A percentile compares a stretch with the other conserved stretches of the same genome.
These are phyloP conservation scores for Fagopyrum tataricum DNA, from an alignment of 148 eudicot species.

Conservation along the genomic window DNA sequence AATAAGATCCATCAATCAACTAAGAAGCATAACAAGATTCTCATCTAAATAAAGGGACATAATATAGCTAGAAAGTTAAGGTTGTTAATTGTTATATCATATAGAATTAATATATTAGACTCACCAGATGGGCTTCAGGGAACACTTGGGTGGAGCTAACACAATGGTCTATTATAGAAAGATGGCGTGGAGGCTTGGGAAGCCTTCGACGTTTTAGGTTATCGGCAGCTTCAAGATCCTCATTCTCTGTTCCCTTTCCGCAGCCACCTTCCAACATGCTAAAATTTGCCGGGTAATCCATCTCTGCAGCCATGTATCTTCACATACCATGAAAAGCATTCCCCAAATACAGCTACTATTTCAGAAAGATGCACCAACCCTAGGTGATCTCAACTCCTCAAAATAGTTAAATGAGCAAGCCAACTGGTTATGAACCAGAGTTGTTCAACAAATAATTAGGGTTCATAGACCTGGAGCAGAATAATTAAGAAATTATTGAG, in stretches of 20 bases:
- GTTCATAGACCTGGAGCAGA: conserved; percentile 8
- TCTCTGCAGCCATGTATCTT: conserved; percentile 19
- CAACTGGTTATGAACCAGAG: not conserved
- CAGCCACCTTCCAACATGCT: conserved; percentile 22
- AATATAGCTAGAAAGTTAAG: not conserved
- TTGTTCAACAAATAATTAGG: conserved; percentile 1
- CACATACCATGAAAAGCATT: conserved; percentile 16
- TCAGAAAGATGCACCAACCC: conserved; percentile 8
- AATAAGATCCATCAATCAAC: not conserved
- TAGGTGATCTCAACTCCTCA: conserved; percentile 8
- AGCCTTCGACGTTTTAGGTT: conserved; percentile 23
- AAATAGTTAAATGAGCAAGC: not conserved
- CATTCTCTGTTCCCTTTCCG: conserved; percentile 26
- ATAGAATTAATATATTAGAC: conserved; percentile 16
- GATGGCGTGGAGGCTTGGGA: conserved; percentile 45
- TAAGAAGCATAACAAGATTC: not conserved
- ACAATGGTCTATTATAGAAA: conserved; percentile 38
- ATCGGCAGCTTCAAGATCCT: conserved; percentile 23
- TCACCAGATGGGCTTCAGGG: conserved; percentile 27
- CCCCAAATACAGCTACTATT: conserved; percentile 7
- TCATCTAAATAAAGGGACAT: not conserved
- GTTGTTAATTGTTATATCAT: not conserved
- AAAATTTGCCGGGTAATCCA: conserved; percentile 15
- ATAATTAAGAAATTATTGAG: not conserved
- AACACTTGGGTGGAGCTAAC: conserved; percentile 35